Evolutionary conservation across 2,329 filamentous ascomycete genomes (phyloP).

Genomic region (Colletotrichum tanaceti): DNA sequence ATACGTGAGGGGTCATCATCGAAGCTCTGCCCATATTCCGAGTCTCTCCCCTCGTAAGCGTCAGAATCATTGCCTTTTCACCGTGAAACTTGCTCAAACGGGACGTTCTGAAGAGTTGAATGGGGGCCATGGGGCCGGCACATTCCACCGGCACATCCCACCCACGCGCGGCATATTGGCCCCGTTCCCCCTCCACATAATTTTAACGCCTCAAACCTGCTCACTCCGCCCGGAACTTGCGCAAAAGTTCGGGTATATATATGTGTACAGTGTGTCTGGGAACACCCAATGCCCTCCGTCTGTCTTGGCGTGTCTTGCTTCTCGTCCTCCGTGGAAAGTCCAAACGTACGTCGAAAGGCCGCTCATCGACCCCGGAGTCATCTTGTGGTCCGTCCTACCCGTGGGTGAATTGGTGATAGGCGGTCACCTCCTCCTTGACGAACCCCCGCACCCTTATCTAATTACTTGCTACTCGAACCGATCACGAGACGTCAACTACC

Average conservation of each 20-base stretch:
- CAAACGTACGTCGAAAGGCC: neutral
- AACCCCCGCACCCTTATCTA: neutral
- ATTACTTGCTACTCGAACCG: neutral
- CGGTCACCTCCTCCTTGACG: neutral
- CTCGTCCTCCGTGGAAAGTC: neutral
- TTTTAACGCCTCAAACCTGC: conserved; percentile 11
- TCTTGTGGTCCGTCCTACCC: neutral
- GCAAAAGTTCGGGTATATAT: conserved; percentile 1
- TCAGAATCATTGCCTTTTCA: too few relatives aligned
- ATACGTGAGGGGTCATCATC: too few relatives aligned
- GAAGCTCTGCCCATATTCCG: too few relatives aligned
- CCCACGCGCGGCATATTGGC: neutral
- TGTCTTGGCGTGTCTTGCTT: neutral
- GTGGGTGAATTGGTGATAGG: neutral
- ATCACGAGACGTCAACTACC: neutral
- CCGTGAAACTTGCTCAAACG: neutral
- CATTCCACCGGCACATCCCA: neutral
- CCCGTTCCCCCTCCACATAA: neutral
- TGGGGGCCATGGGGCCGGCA: too few relatives aligned
- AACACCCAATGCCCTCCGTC: neutral
- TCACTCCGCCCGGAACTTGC: neutral
- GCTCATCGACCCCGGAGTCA: neutral
- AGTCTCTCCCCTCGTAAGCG: too few relatives aligned
- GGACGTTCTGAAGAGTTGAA: neutral
- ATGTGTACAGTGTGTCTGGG: too few relatives aligned